Evolutionary conservation across 768 basidiomycete species (phyloP), one percentile per base, ranked within the genome.

Genomic region (Podaxis sp.): DNA sequence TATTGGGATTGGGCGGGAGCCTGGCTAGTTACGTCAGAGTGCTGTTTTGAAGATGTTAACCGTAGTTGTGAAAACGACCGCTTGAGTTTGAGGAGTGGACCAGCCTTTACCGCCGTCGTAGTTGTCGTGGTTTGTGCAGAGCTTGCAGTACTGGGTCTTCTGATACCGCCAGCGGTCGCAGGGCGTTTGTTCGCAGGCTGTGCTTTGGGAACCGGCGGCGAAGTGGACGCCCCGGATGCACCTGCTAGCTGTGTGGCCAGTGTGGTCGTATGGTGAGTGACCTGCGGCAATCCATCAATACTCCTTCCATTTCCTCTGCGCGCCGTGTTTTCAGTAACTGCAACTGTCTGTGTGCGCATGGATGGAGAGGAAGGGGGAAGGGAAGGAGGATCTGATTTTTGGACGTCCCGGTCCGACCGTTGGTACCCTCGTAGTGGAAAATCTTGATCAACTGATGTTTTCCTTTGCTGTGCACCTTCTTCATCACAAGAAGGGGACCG

Each of bases 401-500:
- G 44, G 39, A 40, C 26, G 39, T 56, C 59, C 59, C 39, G 17
- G 44, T 40, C 42, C n/a, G 59, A 48, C 40, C 53, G 65, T 12
- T 39, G 57, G 33, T 26, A 57, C 9, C 59, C 44, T 19, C 55
- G 56, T 28, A 62, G 58, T 30, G 59, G 54, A 22, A 58, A 48
- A 2, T 65, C 61, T 36, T 30, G 54, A 39, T 57, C 39, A 15
- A 58, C 13, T 42, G 58, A 59, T 54, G 57, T 15, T 30, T 40
- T 42, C 38, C 22, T 39, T 46, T 30, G 54, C 28, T 46, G 58
- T 38, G 57, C 15, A 48, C 13, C 42, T 57, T 66, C 51, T 52
- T 64, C 59, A 51, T 59, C 28, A 19, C 61, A 56, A 11, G 57
- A 54, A n/a, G 61, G 64, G 22, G 61, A 67, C 22, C 52, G 59